Evolutionary conservation across 768 basidiomycete genomes (phyloP), one percentile per base, ranked within the genome.

Genomic region (Podaxis pistillaris): DNA sequence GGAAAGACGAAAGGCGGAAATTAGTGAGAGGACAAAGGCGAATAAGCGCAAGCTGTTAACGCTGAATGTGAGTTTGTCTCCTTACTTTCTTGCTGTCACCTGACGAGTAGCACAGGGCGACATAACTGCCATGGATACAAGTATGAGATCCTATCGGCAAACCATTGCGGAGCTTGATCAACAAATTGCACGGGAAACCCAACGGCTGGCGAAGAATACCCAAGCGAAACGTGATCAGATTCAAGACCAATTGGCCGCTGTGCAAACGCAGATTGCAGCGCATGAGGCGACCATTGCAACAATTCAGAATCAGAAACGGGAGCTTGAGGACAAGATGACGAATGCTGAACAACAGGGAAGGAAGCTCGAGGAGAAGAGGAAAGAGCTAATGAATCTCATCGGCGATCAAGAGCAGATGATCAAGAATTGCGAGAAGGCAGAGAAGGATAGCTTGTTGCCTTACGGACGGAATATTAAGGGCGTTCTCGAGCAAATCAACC

Each of bases 161-260:
- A 71, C 75, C 47, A 76, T 83, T 24, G 65, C 70, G 7, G 76
- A 74, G 1, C 71, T 84, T n/a, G 71, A 83, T 1, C 66, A 71
- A 17, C 77, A 83, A 56, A 86, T 94, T 51, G 73, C 67, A 5
- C 77, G 76, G 36, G 89, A 90, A 70, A 77, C 79, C 5, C 74
- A 72, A 33, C 84, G 81, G 46, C 78, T 84, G 74, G 86, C 78
- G 63, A 75, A 75, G 4, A 80, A 86, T 64, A 84, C 84, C 2
- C 85, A 89, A 66, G 83, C 76, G 12, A 87, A 86, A 68, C 86
- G 84, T 17, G 84, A 90, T 36, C 82, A 85, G 65, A 78, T 78
- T 3, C 80, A 83, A 50, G 73, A 74, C 22, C 80, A 83, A 68
- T 76, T 93, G 12, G 76, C 82, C 0, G 70, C 71, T 11, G 82